These are phyloP conservation scores for Mitragyna speciosa DNA, from an alignment of 257 asterid species.

Conservation along the genomic window DNA sequence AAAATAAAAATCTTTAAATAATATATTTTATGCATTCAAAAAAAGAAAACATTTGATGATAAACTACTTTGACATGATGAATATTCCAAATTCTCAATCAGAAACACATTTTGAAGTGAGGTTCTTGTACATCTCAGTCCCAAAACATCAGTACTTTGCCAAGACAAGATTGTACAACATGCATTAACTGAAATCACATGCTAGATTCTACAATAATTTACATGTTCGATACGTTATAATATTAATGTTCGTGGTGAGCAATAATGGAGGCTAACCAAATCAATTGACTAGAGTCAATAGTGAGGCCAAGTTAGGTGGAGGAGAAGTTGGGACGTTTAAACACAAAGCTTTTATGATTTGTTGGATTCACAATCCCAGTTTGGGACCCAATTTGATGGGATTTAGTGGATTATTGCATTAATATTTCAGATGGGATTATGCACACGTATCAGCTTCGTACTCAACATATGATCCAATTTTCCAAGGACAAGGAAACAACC, in stretches of 20 bases:
- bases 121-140: too few species aligned
- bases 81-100: too few species aligned
- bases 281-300: not conserved
- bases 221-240: too few species aligned
- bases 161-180: too few species aligned
- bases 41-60: too few species aligned
- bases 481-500: not conserved
- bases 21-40: too few species aligned
- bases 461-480: not conserved
- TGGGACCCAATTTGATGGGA: not conserved
- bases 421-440: not conserved
- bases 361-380: not conserved
- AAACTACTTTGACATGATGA: too few species aligned
- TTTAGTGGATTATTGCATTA: not conserved
- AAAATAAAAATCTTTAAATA: too few species aligned
- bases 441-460: not conserved
- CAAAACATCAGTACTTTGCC: too few species aligned
- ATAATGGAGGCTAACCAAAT: not conserved
- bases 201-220: too few species aligned
- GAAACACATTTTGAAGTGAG: too few species aligned
- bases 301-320: not conserved
- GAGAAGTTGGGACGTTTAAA: not conserved
- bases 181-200: too few species aligned
- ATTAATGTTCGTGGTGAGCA: not conserved
- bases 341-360: conserved; percentile 2